Evolutionary conservation across 2,329 filamentous ascomycete species (phyloP), one percentile per base, ranked within the genome.

Genomic region (Chrysoporthe austroafricana): DNA sequence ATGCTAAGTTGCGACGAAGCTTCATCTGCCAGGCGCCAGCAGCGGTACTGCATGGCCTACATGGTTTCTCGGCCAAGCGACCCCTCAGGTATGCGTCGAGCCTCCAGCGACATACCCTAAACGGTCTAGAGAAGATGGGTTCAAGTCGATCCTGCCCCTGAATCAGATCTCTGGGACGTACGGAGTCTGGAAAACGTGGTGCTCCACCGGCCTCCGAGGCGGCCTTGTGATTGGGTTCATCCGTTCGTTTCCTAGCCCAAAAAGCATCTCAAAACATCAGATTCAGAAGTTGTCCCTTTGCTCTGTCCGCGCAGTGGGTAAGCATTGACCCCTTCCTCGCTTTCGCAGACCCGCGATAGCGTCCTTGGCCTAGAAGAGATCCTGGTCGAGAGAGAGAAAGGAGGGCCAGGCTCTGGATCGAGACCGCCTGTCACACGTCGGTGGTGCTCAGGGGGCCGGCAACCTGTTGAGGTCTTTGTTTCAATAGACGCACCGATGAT

Each of bases 401-500:
- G 46, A 63, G 36, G 48, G 63, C 63, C 63, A 64, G 56, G 63
- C 54, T 56, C 48, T 63, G 44, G 59, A 66, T 56, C 39, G 60
- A 60, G 42, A 68, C 46, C 26, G 50, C 50, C 50, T 66, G 67
- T 52, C 64, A 61, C n/a, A 62, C 67, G 46, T 63, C 46, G 21
- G 2, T 18, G 32, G 34, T 36, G 14, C n/a, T 63, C 67, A 63
- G 60, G 65, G 61, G 46, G 58, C 64, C 63, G 42, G 56, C 63
- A 54, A 54, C 39, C 50, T 69, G 43, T 32, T 44, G 44, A 63
- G 65, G 36, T 50, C 44, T 62, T 62, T 61, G 64, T 69, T 66
- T 63, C 64, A 66, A 63, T 63, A 63, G 64, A 60, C 66, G 63
- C 63, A 65, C 42, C 56, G 54, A 60, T 44, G 42, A 58, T 68